Percentiles rank a stretch among this genome's conserved stretches.
Evolutionary conservation across 192 early-diverging fungal genomes (phyloP).

Genomic region (Pilobolus umbonatus): DNA sequence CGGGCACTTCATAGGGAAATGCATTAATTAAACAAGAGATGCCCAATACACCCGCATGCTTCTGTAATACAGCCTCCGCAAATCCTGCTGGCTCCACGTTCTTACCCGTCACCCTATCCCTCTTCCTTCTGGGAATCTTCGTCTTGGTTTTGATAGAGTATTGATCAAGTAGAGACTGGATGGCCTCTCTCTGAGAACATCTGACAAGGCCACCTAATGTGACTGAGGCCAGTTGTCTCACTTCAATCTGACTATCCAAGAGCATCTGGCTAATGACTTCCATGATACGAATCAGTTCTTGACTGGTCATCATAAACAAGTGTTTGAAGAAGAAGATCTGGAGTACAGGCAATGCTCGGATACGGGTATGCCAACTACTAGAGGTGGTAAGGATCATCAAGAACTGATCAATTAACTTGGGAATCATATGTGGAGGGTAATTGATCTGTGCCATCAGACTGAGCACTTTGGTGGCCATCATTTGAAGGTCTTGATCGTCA

Average conservation of each 20-base stretch:
- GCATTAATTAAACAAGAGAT: constrained; percentile 83
- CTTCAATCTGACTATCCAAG: constrained; percentile 86
- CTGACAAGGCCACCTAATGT: constrained; percentile 75
- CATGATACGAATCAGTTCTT: constrained; percentile 56
- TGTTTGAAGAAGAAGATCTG: constrained; percentile 88
- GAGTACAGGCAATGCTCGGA: constrained; percentile 74
- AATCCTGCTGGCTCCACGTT: constrained; percentile 40
- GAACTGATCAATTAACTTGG: constrained; percentile 50
- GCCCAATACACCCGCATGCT: constrained; percentile 89
- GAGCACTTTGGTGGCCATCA: constrained; percentile 46
- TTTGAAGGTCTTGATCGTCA: constrained; percentile 69
- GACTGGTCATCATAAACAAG: constrained; percentile 60
- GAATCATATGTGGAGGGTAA: constrained; percentile 50
- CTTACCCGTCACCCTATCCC: constrained; percentile 28
- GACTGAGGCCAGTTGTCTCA: constrained; percentile 67
- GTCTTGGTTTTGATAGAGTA: constrained; percentile 39
- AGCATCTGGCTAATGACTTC: constrained; percentile 66
- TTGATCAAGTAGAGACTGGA: constrained; percentile 43
- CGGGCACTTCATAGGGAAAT: constrained; percentile 91
- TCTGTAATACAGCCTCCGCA: constrained; percentile 52
- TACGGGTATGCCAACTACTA: constrained; percentile 74
- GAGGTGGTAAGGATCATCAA: constrained; percentile 46
- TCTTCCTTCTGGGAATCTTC: constrained; percentile 40
- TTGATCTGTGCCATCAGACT: constrained; percentile 45
- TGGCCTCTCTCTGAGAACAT: constrained; percentile 68